Conservation (phyloP, 139 green algal genomes). For the Raphidocelis subcapitata region DNA sequence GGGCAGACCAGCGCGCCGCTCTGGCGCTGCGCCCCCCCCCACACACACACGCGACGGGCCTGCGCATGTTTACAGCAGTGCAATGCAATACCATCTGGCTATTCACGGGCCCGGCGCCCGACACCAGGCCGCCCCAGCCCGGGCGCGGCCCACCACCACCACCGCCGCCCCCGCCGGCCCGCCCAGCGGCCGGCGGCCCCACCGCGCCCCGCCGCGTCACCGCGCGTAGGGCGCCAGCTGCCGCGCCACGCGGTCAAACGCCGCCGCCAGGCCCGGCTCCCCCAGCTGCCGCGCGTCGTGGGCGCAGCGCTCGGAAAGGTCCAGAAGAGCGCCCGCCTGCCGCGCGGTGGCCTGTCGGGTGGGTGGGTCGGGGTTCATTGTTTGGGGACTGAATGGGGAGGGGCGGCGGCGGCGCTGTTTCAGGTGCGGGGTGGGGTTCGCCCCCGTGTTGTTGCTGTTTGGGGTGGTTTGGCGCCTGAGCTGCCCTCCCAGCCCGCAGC, state of each 20-base stretch:
- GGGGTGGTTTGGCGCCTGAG: no score
- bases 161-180: background rate
- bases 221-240: slow-evolving; percentile 2
- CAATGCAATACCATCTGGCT: no score
- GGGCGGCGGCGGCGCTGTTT: no score
- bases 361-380: slow-evolving; percentile 9
- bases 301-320: slow-evolving; percentile 26
- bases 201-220: background rate
- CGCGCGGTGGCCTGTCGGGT: slow-evolving; percentile 17
- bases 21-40: no score
- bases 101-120: no score
- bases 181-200: background rate
- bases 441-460: no score
- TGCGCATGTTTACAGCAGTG: no score
- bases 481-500: background rate
- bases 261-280: slow-evolving; percentile 12
- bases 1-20: no score
- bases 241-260: slow-evolving; percentile 16
- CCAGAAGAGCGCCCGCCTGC: slow-evolving; percentile 16
- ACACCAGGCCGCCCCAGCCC: no score
- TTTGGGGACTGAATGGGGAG: background rate
- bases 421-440: background rate
- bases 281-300: slow-evolving; percentile 20
- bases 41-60: no score
- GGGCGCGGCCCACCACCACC: no score